A percentile compares a stretch with the other conserved stretches of the same genome.
Conservation (phyloP, 306 rosid genomes). For the Coriaria nepalensis region DNA sequence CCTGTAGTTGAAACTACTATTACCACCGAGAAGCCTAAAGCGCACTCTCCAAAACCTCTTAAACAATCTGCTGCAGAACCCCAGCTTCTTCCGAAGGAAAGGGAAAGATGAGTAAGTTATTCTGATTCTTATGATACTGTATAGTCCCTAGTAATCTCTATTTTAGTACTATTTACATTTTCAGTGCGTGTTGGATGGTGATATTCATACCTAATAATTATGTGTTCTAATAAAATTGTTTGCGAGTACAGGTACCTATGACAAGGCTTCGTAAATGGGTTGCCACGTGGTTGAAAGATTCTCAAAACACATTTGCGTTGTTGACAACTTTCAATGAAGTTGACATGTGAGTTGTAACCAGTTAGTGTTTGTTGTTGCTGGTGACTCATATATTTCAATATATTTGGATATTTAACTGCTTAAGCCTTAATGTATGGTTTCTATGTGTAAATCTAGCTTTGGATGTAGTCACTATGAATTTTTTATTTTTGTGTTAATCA, state of each 20-base stretch:
- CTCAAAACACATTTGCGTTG: slow-evolving; percentile 81
- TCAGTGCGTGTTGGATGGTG: no score
- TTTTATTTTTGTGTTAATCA: no score
- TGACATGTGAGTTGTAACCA: slow-evolving; percentile 46
- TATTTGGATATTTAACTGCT: neutral
- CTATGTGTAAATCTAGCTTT: no score
- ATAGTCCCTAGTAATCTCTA: neutral
- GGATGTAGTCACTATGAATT: no score
- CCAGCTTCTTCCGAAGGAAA: slow-evolving; percentile 71
- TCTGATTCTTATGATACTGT: neutral
- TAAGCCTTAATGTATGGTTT: neutral
- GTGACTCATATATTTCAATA: neutral
- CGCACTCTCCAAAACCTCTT: slow-evolving; percentile 28
- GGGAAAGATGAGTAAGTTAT: slow-evolving; percentile 63
- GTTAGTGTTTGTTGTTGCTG: slow-evolving; percentile 3
- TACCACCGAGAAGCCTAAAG: slow-evolving; percentile 31
- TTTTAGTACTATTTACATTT: neutral
- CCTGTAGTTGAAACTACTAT: slow-evolving; percentile 36
- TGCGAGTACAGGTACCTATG: slow-evolving; percentile 60
- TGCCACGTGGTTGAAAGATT: slow-evolving; percentile 64
- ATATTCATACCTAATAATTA: no score
- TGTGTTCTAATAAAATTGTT: neutral
- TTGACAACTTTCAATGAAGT: slow-evolving; percentile 82
- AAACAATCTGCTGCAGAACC: slow-evolving; percentile 54
- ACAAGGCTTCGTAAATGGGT: slow-evolving; percentile 66